Evolutionary conservation across 2,329 filamentous ascomycete species (phyloP), one percentile per base, ranked within the genome.

Genomic region (Gyromitra esculenta): DNA sequence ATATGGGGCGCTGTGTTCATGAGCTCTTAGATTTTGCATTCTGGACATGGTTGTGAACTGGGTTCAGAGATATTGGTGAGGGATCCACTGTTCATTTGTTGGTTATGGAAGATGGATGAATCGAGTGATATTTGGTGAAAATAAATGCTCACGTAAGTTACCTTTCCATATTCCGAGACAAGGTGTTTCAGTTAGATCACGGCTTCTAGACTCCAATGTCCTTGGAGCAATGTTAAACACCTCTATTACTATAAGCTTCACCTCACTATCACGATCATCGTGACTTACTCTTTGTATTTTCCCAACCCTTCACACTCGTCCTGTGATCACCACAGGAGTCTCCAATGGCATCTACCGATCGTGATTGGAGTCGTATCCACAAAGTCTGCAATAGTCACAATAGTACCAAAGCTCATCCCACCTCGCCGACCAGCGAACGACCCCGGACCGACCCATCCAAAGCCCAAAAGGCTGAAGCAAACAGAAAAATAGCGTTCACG

Each of bases 41-140:
- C 15, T 2, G 25, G 8, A 7, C 9, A 9, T 15, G 13, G 56
- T 9, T 59, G 1, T 13, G 7, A 5, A 5, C 39, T 11, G 35
- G 39, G 35, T 52, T 66, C 35, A 35, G n/a, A 8, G 25, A 31
- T 11, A 15, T 45, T 15, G 11, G 43, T 45, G 43, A 13, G 43
- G 1, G 43, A 45, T 45, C 8, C 11, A 11, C 5, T 11, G 41
- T 15, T 9, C 3, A 11, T 15, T 9, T 11, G 15, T 15, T 45
- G 41, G 21, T 6, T 2, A 18, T 25, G 31, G 13, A 48, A 50
- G 13, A 45, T 50, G 45, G 11, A 8, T 59, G 41, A 1, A 5
- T 39, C 64, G 64, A 67, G 64, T 67, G 64, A 67, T 67, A 31
- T 3, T 9, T 18, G 7, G 48, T 56, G 64, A 67, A 5, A 5